Conservation (phyloP, 305 asterid genomes). For the Fraxinus nigra region DNA sequence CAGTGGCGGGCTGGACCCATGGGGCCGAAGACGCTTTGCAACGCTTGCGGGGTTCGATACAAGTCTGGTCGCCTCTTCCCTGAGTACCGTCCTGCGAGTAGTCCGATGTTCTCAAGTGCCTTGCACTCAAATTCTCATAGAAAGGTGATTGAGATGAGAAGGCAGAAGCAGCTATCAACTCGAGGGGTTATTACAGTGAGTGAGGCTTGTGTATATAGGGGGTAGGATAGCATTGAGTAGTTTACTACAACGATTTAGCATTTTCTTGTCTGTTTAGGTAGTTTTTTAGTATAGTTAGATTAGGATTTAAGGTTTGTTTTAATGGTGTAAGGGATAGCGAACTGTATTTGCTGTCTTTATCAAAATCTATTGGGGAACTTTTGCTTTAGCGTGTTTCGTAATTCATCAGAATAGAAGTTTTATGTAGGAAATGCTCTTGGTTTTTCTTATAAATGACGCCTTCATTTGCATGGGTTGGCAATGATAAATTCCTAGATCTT, state of each 20-base stretch:
- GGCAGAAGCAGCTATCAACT: slow-evolving; percentile 29
- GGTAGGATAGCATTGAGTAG: slow-evolving; percentile 32
- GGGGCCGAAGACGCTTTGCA: slow-evolving; percentile 60
- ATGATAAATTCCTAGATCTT: background rate
- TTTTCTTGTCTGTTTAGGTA: slow-evolving; percentile 11
- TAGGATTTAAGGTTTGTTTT: slow-evolving; percentile 31
- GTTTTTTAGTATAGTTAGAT: slow-evolving; percentile 20
- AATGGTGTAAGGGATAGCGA: slow-evolving; percentile 28
- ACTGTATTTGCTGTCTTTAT: slow-evolving; percentile 24
- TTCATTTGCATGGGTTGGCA: slow-evolving; percentile 15
- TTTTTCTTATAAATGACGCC: background rate
- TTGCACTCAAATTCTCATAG: slow-evolving; percentile 59
- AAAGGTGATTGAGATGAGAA: slow-evolving; percentile 56
- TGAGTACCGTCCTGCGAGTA: slow-evolving; percentile 59
- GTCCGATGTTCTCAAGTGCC: slow-evolving; percentile 41
- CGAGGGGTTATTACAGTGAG: slow-evolving; percentile 26
- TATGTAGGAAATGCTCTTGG: slow-evolving; percentile 8
- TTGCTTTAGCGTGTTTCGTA: slow-evolving; percentile 34
- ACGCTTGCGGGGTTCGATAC: slow-evolving; percentile 63
- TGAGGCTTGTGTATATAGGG: slow-evolving; percentile 41
- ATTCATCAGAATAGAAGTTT: slow-evolving; percentile 22
- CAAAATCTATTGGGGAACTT: slow-evolving; percentile 32
- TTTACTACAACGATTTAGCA: background rate
- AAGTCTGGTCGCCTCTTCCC: slow-evolving; percentile 58
- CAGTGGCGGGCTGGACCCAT: slow-evolving; percentile 66